phyloP scores from a whole-genome alignment of 768 basidiomycete species.

The Lentinula guzmanii region DNA sequence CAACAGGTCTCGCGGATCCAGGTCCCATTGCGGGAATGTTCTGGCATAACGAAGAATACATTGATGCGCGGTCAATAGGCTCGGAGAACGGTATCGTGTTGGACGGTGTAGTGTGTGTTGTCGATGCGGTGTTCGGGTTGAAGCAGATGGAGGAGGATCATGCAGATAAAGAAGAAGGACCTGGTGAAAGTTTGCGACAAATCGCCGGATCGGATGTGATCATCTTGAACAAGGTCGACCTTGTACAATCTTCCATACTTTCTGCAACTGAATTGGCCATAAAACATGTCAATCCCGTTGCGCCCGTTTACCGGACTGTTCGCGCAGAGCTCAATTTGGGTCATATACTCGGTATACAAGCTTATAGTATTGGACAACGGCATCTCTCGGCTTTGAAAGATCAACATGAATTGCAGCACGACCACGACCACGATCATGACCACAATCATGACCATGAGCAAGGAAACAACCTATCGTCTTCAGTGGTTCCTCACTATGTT shows the following conservation, averaged over 20 bases:
- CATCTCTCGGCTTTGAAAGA: constrained; percentile 18
- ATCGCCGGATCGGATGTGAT: constrained; percentile 91
- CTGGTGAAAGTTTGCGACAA: constrained; percentile 56
- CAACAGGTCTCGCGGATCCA: constrained; percentile 94
- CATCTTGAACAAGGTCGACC: constrained; percentile 86
- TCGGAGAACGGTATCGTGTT: constrained; percentile 65
- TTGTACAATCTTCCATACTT: constrained; percentile 46
- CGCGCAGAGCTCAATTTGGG: constrained; percentile 70
- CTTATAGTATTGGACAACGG: constrained; percentile 54
- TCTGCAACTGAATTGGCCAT: constrained; percentile 53
- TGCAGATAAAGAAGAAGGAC: constrained; percentile 16
- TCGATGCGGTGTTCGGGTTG: constrained; percentile 80
- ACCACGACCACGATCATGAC: constrained; percentile 22
- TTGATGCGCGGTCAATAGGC: constrained; percentile 31
- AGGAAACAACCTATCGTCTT: constrained; percentile 17
- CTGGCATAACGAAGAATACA: constrained; percentile 83
- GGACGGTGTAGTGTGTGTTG: constrained; percentile 90
- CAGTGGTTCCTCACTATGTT: constrained; percentile 52
- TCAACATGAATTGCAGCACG: constrained; percentile 30
- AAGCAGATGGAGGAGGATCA: constrained; percentile 85
- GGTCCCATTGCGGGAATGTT: constrained; percentile 87
- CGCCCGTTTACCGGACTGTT: constrained; percentile 67
- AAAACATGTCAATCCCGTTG: constrained; percentile 72
- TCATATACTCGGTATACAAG: constrained; percentile 73
- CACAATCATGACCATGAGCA: constrained; percentile 25